phyloP scores from a whole-genome alignment of 495 filamentous ascomycete species.

The Stereocaulon alpinum region DNA sequence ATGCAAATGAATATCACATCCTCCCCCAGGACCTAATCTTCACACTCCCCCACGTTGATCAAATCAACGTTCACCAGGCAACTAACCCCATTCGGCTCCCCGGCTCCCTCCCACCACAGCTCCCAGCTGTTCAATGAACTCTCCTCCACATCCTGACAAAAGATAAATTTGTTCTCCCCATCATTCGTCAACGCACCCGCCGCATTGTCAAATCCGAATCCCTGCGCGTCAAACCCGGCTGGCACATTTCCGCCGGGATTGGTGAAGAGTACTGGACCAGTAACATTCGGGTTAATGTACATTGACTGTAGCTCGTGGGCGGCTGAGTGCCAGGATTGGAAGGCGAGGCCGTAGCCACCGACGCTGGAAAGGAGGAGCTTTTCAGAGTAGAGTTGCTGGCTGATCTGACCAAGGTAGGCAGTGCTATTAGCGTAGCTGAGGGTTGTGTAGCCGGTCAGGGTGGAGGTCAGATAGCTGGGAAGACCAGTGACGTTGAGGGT shows the following conservation, averaged over 20 bases:
- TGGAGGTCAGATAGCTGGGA: not conserved
- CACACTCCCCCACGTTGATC: not conserved
- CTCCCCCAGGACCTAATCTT: not conserved
- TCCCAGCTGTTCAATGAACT: not conserved
- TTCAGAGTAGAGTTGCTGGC: not conserved
- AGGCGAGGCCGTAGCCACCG: constrained; percentile 1
- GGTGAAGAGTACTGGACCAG: not conserved
- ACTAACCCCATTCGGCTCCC: not conserved
- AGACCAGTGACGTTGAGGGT: not conserved
- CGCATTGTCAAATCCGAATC: not conserved
- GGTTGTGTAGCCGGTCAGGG: not conserved
- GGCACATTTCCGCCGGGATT: not conserved
- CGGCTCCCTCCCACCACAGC: not conserved
- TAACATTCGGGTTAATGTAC: constrained; percentile 1
- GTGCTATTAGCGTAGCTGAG: constrained; percentile 2
- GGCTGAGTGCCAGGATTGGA: not conserved
- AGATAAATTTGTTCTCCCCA: not conserved
- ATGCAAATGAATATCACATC: not conserved
- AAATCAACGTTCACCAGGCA: not conserved
- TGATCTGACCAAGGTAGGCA: not conserved
- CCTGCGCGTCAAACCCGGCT: not conserved
- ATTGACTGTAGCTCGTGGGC: not conserved
- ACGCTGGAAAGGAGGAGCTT: not conserved
- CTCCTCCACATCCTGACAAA: constrained; percentile 1
- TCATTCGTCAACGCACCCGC: not conserved